phyloP scores from a whole-genome alignment of 1,284 basidiomycete species.

The Coriolopsis trogii region DNA sequence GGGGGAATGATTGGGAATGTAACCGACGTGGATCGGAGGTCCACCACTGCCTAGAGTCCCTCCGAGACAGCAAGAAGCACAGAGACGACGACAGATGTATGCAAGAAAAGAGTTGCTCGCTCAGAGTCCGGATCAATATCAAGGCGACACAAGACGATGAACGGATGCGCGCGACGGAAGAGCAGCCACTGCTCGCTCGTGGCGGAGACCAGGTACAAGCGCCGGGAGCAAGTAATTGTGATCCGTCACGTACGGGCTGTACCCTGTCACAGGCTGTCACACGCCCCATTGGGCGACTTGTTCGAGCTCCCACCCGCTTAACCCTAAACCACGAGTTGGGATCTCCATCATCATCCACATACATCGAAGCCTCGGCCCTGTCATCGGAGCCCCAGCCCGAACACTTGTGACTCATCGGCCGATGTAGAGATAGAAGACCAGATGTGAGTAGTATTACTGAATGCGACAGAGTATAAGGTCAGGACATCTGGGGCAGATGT shows the following conservation, averaged over 20 bases:
- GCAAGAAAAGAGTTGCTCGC: neutral
- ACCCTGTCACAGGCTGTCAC: neutral
- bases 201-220: slow-evolving; percentile 5
- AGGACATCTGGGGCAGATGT: too few relatives aligned
- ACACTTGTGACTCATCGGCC: slow-evolving; percentile 5
- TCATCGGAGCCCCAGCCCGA: too few relatives aligned
- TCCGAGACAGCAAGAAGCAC: neutral
- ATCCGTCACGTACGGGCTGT: neutral
- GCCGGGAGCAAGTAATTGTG: neutral
- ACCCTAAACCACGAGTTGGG: too few relatives aligned
- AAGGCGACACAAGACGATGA: too few relatives aligned
- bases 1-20: neutral
- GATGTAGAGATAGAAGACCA: neutral
- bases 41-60: neutral
- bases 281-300: too few relatives aligned
- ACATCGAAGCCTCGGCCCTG: too few relatives aligned
- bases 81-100: neutral
- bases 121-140: too few relatives aligned
- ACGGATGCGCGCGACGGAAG: too few relatives aligned
- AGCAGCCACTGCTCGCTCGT: neutral
- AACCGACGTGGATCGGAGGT: neutral
- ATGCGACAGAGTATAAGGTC: too few relatives aligned
- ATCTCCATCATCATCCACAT: too few relatives aligned
- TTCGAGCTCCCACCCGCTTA: too few relatives aligned
- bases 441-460: neutral